Evolutionary conservation across 805 yeast species (phyloP), one percentile per base, ranked within the genome.

Genomic region (Lachancea nothofagi): DNA sequence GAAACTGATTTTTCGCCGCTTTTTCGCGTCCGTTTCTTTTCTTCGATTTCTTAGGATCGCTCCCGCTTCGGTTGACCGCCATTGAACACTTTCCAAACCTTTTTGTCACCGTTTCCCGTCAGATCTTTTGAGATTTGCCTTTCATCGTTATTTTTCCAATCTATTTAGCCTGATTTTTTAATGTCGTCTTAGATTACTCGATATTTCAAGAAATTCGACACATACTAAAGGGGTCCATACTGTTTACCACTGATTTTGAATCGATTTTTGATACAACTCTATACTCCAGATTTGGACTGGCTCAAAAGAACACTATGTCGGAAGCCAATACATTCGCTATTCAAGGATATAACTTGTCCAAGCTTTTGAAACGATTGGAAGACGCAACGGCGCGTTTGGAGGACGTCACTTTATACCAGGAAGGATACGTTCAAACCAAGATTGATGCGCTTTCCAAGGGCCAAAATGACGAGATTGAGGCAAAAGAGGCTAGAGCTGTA

Each of bases 341-440:
- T 41, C 93, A 82, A 55, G 95, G 94, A n/a, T 85, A 81, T 69
- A 88, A 86, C 57, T 70, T 88, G 47, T 84, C 84, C 30, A 88
- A 95, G 33, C 72, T 88, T 40, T 66, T 81, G 64, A 81, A 81
- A 62, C 74, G 95, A 49, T 75, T 88, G 52, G 97, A 88, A 62
- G 90, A 95, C 12, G 96, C 96, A 25, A 86, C 97, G 7, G 81
- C 95, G 5, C 78, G 97, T 35, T 75, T 88, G 50, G 97, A 88
- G 56, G 96, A 88, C 60, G 78, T 88, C 33, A 85, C 94, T 22
- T 72, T 83, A 38, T 80, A 73, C 59, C 95, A 86, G 57, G 85
- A 80, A 51, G 77, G 75, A 27, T 69, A 74, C 34, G 54, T 67
- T 38, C 66, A 64, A 41, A 36, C 61, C 4, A 61, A 60, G 32